phyloP scores from a whole-genome alignment of 2,329 filamentous ascomycete species.

The Ophiostoma sp. region DNA sequence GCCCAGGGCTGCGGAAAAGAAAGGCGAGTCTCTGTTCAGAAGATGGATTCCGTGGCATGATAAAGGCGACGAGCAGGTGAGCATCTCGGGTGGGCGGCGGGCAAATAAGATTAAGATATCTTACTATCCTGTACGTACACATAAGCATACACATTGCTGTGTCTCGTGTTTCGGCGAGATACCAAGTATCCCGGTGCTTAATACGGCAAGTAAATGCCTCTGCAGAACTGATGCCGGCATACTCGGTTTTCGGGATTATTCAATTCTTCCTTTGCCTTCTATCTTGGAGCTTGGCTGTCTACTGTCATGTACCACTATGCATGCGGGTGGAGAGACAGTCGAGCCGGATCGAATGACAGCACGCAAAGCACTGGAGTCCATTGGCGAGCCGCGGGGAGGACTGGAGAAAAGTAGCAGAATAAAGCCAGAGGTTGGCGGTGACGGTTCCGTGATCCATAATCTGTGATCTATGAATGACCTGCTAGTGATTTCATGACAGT shows the following conservation, averaged over 20 bases:
- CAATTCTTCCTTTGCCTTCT: background rate
- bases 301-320: background rate
- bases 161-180: background rate
- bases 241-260: conserved; percentile 8
- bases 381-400: background rate
- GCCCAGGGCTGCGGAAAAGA: too few species aligned
- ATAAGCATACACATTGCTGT: background rate
- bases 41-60: background rate
- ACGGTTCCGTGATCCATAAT: background rate
- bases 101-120: too few species aligned
- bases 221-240: background rate
- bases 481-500: too few species aligned
- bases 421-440: background rate
- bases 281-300: background rate
- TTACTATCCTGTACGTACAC: too few species aligned
- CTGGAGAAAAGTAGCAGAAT: background rate
- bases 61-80: background rate
- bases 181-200: background rate
- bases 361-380: conserved; percentile 5
- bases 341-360: conserved; percentile 10
- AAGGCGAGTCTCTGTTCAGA: background rate
- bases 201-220: conserved; percentile 10
- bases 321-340: conserved; percentile 12
- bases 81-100: too few species aligned
- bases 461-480: background rate